These are phyloP conservation scores for Alternaria sp. DNA, from an alignment of 2,329 filamentous ascomycete species.

Conservation along the genomic window DNA sequence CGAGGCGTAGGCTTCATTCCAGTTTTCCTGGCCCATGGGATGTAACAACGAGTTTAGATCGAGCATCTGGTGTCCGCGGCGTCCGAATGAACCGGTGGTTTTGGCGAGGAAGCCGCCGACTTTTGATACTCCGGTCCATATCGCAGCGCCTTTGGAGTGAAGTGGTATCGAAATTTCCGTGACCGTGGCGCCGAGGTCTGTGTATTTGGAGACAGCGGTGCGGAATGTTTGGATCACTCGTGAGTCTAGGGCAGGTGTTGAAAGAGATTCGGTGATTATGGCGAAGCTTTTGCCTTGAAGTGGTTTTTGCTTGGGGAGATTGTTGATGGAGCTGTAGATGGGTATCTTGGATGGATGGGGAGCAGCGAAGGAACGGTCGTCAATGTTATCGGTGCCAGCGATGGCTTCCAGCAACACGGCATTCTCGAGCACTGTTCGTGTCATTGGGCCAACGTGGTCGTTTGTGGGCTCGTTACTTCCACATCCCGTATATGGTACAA, in stretches of 20 bases:
- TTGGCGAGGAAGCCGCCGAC: conserved; percentile 56
- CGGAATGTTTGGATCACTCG: conserved; percentile 54
- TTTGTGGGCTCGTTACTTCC: conserved; percentile 60
- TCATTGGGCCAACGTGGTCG: conserved; percentile 61
- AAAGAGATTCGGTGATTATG: conserved; percentile 43
- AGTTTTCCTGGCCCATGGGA: conserved; percentile 58
- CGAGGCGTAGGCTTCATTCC: conserved; percentile 59
- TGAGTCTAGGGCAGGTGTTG: conserved; percentile 46
- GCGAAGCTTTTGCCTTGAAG: conserved; percentile 36
- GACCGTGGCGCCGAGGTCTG: conserved; percentile 58
- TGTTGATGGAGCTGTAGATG: conserved; percentile 34
- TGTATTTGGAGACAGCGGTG: conserved; percentile 54
- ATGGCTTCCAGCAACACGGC: conserved; percentile 56
- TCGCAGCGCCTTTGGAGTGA: conserved; percentile 58
- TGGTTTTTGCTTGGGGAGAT: conserved; percentile 19
- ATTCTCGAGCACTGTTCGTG: conserved; percentile 53
- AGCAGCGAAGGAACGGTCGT: conserved; percentile 51
- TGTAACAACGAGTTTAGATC: conserved; percentile 61
- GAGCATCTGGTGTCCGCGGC: conserved; percentile 59
- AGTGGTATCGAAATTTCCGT: conserved; percentile 61
- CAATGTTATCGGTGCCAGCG: conserved; percentile 61
- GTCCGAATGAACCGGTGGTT: conserved; percentile 52
- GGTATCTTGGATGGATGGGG: conserved; percentile 37
- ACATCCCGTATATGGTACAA: conserved; percentile 62
- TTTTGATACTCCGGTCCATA: conserved; percentile 59